Conservation (phyloP, 2,329 filamentous ascomycete genomes). For the Paramyrothecium sp. region DNA sequence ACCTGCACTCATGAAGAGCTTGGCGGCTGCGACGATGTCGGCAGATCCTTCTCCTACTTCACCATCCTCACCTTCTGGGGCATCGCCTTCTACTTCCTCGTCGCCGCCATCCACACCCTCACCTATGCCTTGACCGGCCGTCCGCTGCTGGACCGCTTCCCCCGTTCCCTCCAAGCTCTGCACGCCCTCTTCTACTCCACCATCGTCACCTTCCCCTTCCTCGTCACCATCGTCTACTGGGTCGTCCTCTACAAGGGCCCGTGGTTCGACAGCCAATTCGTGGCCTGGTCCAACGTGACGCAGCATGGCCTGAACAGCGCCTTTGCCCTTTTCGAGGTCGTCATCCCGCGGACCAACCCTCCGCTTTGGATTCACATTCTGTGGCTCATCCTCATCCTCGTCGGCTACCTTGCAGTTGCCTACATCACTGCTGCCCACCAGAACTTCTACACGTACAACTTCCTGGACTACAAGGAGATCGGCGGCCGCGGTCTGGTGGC, state of each 20-base stretch:
- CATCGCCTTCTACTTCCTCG: conserved; percentile 73
- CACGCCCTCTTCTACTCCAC: conserved; percentile 65
- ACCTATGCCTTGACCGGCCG: conserved; percentile 57
- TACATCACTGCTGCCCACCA: conserved; percentile 70
- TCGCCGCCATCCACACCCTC: conserved; percentile 66
- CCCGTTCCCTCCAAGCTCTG: conserved; percentile 60
- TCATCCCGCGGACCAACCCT: conserved; percentile 63
- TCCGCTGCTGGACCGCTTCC: conserved; percentile 58
- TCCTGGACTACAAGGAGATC: conserved; percentile 65
- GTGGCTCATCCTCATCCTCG: conserved; percentile 68
- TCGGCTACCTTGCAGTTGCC: conserved; percentile 69
- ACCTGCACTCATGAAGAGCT: conserved; percentile 48
- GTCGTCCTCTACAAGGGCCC: conserved; percentile 50
- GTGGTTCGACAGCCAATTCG: conserved; percentile 52
- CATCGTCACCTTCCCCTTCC: conserved; percentile 61
- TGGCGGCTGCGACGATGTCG: conserved; percentile 44
- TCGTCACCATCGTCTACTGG: conserved; percentile 75
- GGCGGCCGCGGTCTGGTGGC: conserved; percentile 50
- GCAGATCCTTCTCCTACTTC: conserved; percentile 74
- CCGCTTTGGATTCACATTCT: conserved; percentile 62
- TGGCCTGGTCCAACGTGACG: conserved; percentile 65
- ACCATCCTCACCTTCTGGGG: conserved; percentile 83
- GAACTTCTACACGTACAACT: conserved; percentile 74
- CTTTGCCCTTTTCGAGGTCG: conserved; percentile 75
- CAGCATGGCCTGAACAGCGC: conserved; percentile 72